phyloP scores from a whole-genome alignment of 75 land plant species.

The Cryptomeria japonica region DNA sequence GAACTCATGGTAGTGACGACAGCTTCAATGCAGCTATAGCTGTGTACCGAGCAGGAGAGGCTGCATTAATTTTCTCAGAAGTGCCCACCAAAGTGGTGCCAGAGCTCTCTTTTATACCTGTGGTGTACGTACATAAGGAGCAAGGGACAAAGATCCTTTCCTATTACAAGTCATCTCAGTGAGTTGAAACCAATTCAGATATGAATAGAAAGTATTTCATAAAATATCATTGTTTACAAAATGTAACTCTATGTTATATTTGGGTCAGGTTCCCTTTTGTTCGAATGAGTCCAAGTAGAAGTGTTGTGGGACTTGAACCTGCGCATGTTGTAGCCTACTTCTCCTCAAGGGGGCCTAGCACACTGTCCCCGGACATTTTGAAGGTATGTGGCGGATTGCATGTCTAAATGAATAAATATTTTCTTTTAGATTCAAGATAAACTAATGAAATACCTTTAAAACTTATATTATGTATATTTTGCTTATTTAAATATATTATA shows the following conservation, averaged over 20 bases:
- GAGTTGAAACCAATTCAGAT: neutral
- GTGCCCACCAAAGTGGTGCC: conserved; percentile 27
- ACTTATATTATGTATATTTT: no score
- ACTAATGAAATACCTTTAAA: no score
- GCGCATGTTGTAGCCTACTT: conserved; percentile 56
- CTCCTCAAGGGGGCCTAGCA: conserved; percentile 69
- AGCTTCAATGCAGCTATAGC: conserved; percentile 27
- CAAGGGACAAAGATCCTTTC: conserved; percentile 52
- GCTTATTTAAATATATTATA: no score
- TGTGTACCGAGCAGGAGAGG: conserved; percentile 44
- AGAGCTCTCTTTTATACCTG: conserved; percentile 32
- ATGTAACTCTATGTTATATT: neutral
- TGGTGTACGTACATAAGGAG: conserved; percentile 31
- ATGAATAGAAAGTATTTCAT: neutral
- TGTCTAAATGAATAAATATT: neutral
- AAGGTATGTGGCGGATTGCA: conserved; percentile 40
- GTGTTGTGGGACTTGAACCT: conserved; percentile 31
- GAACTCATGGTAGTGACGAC: conserved; percentile 11
- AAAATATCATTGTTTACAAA: neutral
- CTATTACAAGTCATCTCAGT: conserved; percentile 43
- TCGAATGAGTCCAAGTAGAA: conserved; percentile 33
- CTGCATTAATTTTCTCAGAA: conserved; percentile 49
- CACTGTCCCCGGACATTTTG: conserved; percentile 43
- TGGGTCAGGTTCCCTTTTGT: conserved; percentile 31
- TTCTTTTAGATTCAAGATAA: no score